Percentiles rank a stretch among this genome's conserved stretches.
These are phyloP conservation scores for Euphorbia schlechtendalii DNA, from an alignment of 441 rosid species.

Conservation along the genomic window DNA sequence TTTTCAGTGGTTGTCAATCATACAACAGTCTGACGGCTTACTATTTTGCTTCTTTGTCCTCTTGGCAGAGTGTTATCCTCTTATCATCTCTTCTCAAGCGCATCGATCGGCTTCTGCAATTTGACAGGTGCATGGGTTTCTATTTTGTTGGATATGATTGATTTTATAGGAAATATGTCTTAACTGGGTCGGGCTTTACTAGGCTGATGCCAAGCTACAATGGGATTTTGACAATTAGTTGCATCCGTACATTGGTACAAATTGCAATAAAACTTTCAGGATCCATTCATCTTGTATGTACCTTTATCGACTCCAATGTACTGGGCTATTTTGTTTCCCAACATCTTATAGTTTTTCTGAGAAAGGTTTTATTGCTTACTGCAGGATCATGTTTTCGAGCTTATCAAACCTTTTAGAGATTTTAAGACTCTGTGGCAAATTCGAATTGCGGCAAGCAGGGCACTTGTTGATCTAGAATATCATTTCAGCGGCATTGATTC, in stretches of 20 bases:
- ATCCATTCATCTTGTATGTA: conserved; percentile 69
- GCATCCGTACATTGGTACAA: conserved; percentile 83
- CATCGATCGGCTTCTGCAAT: conserved; percentile 89
- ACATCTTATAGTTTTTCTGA: conserved; percentile 15
- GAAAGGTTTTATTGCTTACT: conserved; percentile 17
- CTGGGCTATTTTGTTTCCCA: conserved; percentile 13
- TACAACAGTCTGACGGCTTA: conserved; percentile 8
- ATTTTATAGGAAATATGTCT: conserved; percentile 11
- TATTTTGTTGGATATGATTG: conserved; percentile 14
- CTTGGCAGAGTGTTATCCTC: conserved; percentile 66
- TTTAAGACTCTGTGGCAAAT: conserved; percentile 60
- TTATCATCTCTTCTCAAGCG: conserved; percentile 95
- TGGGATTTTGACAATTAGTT: conserved; percentile 87
- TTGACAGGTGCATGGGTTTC: conserved; percentile 63
- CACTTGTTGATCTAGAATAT: conserved; percentile 86
- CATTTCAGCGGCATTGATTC: conserved; percentile 81
- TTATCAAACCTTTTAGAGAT: conserved; percentile 70
- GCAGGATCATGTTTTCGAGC: conserved; percentile 78
- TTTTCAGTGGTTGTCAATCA: background rate
- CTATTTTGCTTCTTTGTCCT: conserved; percentile 22
- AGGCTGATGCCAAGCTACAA: conserved; percentile 98
- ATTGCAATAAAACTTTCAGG: conserved; percentile 83
- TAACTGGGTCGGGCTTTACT: conserved; percentile 22
- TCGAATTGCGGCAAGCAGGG: conserved; percentile 81
- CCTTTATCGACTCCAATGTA: conserved; percentile 2